Percentiles rank a stretch among this genome's conserved stretches.
These are phyloP conservation scores for Panaeolus papilionaceus DNA, from an alignment of 768 basidiomycete species.

Conservation along the genomic window DNA sequence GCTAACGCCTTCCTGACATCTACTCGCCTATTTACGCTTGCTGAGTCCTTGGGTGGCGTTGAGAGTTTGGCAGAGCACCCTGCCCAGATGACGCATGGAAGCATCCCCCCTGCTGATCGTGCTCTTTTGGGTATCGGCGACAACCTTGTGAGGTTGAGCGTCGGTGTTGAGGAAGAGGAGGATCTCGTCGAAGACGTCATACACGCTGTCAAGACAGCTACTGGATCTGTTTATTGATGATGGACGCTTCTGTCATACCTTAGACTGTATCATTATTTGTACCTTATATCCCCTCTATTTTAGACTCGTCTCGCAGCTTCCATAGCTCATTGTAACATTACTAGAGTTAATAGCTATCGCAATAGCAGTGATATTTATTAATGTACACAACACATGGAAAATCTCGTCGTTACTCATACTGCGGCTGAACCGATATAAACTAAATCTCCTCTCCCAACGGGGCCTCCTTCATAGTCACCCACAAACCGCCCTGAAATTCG, in stretches of 20 bases:
- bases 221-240: constrained; percentile 9
- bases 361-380: constrained; percentile 9
- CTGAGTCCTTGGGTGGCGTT: constrained; percentile 91
- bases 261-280: constrained; percentile 12
- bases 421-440: neutral
- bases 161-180: constrained; percentile 88
- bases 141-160: constrained; percentile 78
- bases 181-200: constrained; percentile 80
- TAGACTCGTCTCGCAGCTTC: constrained; percentile 3
- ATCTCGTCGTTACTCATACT: neutral
- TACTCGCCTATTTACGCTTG: constrained; percentile 75
- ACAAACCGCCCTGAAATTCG: constrained; percentile 35
- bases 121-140: constrained; percentile 77
- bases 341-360: neutral
- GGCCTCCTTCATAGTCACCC: constrained; percentile 34
- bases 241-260: neutral
- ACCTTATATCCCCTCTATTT: neutral
- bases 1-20: constrained; percentile 74
- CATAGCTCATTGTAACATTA: constrained; percentile 3
- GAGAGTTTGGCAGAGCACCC: constrained; percentile 92
- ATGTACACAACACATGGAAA: neutral
- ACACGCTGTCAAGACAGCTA: constrained; percentile 52
- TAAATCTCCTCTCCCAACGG: neutral
- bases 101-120: constrained; percentile 72
- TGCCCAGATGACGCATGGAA: constrained; percentile 87